Base-by-base conservation (phyloP, 1,284 basidiomycete genomes). In the Ustilago curta region DNA sequence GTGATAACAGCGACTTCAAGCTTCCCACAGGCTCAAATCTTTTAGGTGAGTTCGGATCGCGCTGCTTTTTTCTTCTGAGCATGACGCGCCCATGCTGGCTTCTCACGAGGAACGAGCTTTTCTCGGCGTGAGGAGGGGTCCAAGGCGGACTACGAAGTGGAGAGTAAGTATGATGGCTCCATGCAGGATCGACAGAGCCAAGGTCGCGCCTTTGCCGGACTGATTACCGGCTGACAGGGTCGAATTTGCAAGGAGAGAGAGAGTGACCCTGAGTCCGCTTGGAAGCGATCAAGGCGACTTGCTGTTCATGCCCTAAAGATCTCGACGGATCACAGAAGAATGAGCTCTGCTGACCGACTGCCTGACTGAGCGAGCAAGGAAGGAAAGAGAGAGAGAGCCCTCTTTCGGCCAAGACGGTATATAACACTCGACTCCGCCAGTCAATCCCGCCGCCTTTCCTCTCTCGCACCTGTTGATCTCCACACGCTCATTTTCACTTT, bases 161-260 rank as follows among this genome's bases (percentile, higher is more conserved):
- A 29, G 37, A 27, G 4, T 25, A 29, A 27, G 4, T 25, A 29
- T 49, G 47, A 39, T 9, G 58, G n/a, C 25, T 27, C 27, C 31
- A 39, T 32, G 31, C 31, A 32, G 31, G 31, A 9, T 32, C 31
- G 35, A 37, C 50, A 6, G 19, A 58, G 50, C 54, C 32, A 47
- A 45, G 45, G 21, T 50, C 16, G 37, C 4, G 37, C 32, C 4
- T 31, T 31, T 51, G 51, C 67, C 67, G 67, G 67, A 63, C 67
- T 70, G 56, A 54, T 69, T 54, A 59, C 66, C 66, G 66, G 47
- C 18, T 8, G n/a, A 18, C 49, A 49, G 50, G 43, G 7, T 23
- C 44, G 50, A 37, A 18, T 40, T 40, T 39, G 5, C 31, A 16
- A 37, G 12, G 35, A 37, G 14, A 37, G 35, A 37, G 14, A 9